Conservation (phyloP, 306 rosid genomes). For the Lablab purpureus region DNA sequence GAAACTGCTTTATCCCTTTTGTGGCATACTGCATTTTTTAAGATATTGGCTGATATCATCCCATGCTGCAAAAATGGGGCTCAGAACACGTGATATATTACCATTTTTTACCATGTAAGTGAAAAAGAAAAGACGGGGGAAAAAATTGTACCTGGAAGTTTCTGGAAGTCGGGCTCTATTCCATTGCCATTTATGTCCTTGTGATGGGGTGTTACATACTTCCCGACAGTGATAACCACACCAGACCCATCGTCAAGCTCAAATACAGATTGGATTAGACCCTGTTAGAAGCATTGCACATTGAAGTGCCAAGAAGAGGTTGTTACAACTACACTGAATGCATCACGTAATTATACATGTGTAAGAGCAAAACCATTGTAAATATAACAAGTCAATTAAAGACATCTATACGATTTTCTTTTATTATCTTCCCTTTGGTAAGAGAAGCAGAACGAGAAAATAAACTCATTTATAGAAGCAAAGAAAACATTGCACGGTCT, state of each 20-base stretch:
- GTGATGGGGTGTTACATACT: conserved; percentile 91
- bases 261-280: conserved; percentile 94
- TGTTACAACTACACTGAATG: conserved; percentile 8
- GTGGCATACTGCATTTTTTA: conserved; percentile 66
- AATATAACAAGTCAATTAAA: not conserved
- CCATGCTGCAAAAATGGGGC: conserved; percentile 69
- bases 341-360: not conserved
- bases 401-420: conserved; percentile 5
- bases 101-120: conserved; percentile 23
- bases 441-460: not conserved
- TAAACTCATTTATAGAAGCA: not conserved
- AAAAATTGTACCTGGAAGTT: conserved; percentile 72
- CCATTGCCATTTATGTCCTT: conserved; percentile 94
- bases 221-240: conserved; percentile 92
- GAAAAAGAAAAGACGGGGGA: not conserved
- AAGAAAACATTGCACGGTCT: not conserved
- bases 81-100: conserved; percentile 41
- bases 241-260: conserved; percentile 96
- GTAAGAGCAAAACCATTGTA: conserved; percentile 1
- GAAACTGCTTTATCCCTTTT: conserved; percentile 57
- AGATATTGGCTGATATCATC: conserved; percentile 68
- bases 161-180: conserved; percentile 86
- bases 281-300: conserved; percentile 58
- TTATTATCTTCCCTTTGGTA: not conserved
- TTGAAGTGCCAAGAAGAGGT: conserved; percentile 28